Conservation (phyloP, 2,329 filamentous ascomycete genomes). For the Stemphylium beticola region DNA sequence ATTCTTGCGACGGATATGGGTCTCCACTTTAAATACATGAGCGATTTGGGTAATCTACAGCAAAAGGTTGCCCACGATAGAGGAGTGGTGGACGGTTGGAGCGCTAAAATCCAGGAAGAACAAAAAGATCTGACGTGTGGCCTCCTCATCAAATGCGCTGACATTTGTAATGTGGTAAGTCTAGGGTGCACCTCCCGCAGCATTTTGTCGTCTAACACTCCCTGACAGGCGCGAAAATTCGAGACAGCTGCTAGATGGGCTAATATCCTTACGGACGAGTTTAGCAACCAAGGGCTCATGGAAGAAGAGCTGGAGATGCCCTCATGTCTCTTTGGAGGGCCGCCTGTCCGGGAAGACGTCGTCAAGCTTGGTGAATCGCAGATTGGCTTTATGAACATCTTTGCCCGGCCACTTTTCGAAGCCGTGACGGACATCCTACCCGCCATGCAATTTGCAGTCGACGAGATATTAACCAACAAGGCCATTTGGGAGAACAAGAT, state of each 20-base stretch:
- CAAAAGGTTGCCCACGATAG: conserved; percentile 74
- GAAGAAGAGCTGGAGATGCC: conserved; percentile 86
- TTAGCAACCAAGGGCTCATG: conserved; percentile 90
- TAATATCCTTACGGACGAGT: conserved; percentile 91
- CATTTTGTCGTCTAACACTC: conserved; percentile 9
- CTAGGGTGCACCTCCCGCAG: conserved; percentile 2
- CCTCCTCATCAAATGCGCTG: conserved; percentile 94
- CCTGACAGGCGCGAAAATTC: conserved; percentile 77
- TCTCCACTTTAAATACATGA: conserved; percentile 96
- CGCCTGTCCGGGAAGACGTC: conserved; percentile 81
- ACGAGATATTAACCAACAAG: conserved; percentile 81
- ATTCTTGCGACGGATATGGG: conserved; percentile 98
- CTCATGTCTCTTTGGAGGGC: conserved; percentile 80
- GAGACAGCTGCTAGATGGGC: conserved; percentile 88
- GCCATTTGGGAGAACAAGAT: conserved; percentile 73
- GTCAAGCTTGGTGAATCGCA: conserved; percentile 85
- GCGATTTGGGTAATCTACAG: conserved; percentile 79
- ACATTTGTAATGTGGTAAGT: conserved; percentile 97
- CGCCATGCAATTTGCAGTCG: conserved; percentile 80
- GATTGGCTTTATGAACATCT: conserved; percentile 95
- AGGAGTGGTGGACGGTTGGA: conserved; percentile 73
- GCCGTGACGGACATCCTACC: conserved; percentile 87
- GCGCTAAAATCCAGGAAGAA: conserved; percentile 74
- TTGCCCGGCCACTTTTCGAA: conserved; percentile 89
- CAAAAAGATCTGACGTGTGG: conserved; percentile 84